Evolutionary conservation across 257 asterid species (phyloP), one percentile per base, ranked within the genome.

Genomic region (Nicotiana sylvestris): DNA sequence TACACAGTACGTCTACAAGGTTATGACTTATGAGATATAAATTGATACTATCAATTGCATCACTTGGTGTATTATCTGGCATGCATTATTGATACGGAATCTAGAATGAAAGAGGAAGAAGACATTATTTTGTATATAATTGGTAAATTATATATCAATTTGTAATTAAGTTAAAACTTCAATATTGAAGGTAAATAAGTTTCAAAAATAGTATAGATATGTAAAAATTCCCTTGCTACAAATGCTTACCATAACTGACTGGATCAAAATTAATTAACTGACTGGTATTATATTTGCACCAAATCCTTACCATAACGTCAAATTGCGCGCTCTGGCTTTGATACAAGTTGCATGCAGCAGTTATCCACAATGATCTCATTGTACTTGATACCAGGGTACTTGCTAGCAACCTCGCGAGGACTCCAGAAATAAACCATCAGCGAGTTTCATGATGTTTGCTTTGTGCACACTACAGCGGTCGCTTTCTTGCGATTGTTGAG

Each of bases 291-390:
- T 21, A 21, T 21, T 21, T 21, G 60, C 12, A 32, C 65, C 35
- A 51, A 65, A 46, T 74, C 67, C 84, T 68, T 89, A 95, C 99
- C 99, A 94, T 93, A 33, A 95, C 99, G 88, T 95, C 98, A 88
- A 95, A 95, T 82, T 94, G 99, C 87, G 21, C 21, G 21, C 21
- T 94, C 95, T n/a, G 99, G 99, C 90, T 92, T 95, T 58, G 98
- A 94, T 78, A 94, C 99, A 85, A 95, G 99, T 87, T 95, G 97
- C 97, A 95, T 95, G 86, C 98, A 95, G 86, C 99, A 95, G 83
- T 95, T 95, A 86, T 95, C 98, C 85, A 95, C 98, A 6, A 95
- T 93, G 89, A 95, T 92, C 90, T 95, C 98, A 81, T 87, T 87
- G 86, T 94, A 95, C 83, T 92, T 89, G 87, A 95, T 95, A 76